Conservation (phyloP, 2,329 filamentous ascomycete species). For the Claviceps cyperi region DNA sequence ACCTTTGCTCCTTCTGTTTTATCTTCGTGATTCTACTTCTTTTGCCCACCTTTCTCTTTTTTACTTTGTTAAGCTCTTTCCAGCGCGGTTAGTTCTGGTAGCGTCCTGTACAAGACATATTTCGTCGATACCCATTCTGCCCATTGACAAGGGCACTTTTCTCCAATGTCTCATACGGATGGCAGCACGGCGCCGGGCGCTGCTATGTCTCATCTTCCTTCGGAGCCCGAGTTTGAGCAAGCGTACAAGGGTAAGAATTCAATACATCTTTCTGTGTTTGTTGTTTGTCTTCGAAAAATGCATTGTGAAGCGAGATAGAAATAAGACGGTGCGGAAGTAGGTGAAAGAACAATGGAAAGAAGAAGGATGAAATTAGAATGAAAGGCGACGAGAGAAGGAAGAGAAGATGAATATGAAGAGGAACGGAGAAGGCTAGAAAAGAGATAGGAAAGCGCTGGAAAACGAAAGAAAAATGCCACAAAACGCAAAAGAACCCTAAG, state of each 20-base stretch:
- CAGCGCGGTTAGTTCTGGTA: background rate
- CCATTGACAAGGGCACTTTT: background rate
- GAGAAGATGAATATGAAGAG: too few species aligned
- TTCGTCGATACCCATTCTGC: background rate
- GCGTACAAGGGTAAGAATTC: slow-evolving; percentile 64
- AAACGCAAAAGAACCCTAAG: too few species aligned
- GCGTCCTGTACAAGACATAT: too few species aligned
- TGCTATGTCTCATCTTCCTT: slow-evolving; percentile 68
- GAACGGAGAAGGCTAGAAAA: too few species aligned
- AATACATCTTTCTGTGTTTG: background rate
- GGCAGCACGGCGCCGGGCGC: slow-evolving; percentile 5
- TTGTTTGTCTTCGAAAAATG: background rate
- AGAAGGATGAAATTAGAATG: background rate
- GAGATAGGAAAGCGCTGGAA: too few species aligned
- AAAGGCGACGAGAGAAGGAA: background rate
- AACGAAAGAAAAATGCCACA: too few species aligned
- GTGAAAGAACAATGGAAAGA: background rate
- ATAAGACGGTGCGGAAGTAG: background rate
- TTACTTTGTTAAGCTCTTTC: background rate
- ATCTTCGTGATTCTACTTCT: background rate
- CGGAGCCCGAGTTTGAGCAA: slow-evolving; percentile 97
- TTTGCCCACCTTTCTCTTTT: background rate
- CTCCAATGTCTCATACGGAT: slow-evolving; percentile 3
- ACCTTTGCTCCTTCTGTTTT: background rate
- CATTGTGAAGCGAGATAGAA: too few species aligned